Percentiles rank a stretch among this genome's conserved stretches.
phyloP scores from a whole-genome alignment of 2,329 filamentous ascomycete genomes.

The Verticillium longisporum region DNA sequence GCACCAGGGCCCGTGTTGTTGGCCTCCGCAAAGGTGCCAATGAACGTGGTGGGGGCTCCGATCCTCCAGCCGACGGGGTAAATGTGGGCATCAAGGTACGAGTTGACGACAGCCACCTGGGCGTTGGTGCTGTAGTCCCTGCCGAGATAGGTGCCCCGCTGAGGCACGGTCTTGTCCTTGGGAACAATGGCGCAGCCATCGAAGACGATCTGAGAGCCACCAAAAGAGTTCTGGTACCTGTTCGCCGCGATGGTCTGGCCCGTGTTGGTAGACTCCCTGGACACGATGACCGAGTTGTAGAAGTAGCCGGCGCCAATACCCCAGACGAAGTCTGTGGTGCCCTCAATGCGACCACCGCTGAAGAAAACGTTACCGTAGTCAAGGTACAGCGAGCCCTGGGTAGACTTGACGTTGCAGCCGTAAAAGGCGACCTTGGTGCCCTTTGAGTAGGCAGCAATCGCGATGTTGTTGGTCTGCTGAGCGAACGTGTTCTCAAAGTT shows the following conservation, averaged over 20 bases:
- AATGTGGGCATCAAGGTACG: slow-evolving; percentile 20
- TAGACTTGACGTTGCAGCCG: slow-evolving; percentile 7
- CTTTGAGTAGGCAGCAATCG: slow-evolving; percentile 17
- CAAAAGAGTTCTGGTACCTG: slow-evolving; percentile 17
- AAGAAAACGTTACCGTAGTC: slow-evolving; percentile 8
- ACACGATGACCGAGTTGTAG: slow-evolving; percentile 19
- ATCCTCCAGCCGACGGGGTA: slow-evolving; percentile 18
- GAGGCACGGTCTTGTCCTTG: slow-evolving; percentile 7
- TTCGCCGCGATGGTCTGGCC: slow-evolving; percentile 20
- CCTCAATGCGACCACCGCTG: slow-evolving; percentile 3
- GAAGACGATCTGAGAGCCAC: slow-evolving; percentile 12
- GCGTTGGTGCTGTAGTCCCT: slow-evolving; percentile 18
- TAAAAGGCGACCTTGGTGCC: slow-evolving; percentile 20
- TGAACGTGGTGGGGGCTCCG: slow-evolving; percentile 13
- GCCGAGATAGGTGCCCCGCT: slow-evolving; percentile 18
- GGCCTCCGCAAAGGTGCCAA: slow-evolving; percentile 20
- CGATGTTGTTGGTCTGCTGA: slow-evolving; percentile 14
- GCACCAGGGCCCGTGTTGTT: slow-evolving; percentile 25
- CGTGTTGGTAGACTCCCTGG: slow-evolving; percentile 11
- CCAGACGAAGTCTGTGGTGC: slow-evolving; percentile 18
- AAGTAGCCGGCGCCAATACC: slow-evolving; percentile 36
- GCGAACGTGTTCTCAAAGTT: slow-evolving; percentile 15
- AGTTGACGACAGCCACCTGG: slow-evolving; percentile 20
- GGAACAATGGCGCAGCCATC: slow-evolving; percentile 11
- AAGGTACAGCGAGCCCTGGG: slow-evolving; percentile 6